Evolutionary conservation across 768 basidiomycete genomes (phyloP).

Genomic region (Trametes cinnabarina): DNA sequence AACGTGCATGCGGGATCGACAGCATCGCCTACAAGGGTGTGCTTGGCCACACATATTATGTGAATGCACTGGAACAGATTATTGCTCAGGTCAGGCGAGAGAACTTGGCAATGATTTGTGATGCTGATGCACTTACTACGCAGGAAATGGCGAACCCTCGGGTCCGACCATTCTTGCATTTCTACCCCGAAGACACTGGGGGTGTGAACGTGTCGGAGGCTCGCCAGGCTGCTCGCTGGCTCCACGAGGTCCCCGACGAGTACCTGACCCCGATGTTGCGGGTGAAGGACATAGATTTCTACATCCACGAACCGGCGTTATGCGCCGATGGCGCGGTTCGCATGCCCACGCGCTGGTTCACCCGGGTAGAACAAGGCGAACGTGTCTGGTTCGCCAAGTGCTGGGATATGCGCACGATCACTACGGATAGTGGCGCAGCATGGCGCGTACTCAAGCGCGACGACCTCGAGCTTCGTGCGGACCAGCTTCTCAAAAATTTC

Average conservation of each 20-base stretch:
- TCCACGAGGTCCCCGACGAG: not conserved
- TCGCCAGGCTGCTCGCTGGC: slow-evolving; percentile 5
- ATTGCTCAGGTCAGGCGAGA: too few species aligned
- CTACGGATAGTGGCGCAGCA: too few species aligned
- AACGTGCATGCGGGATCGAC: not conserved
- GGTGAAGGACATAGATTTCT: not conserved
- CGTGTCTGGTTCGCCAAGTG: too few species aligned
- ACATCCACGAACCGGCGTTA: not conserved
- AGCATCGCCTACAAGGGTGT: not conserved
- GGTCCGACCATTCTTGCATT: slow-evolving; percentile 3
- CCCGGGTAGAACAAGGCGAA: not conserved
- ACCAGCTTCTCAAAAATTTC: too few species aligned
- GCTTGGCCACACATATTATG: too few species aligned
- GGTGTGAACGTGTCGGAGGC: not conserved
- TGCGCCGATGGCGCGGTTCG: not conserved
- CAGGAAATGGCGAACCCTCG: slow-evolving; percentile 17
- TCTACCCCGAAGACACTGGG: not conserved
- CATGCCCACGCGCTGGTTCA: not conserved
- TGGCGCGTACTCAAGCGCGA: too few species aligned
- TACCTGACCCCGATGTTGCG: slow-evolving; percentile 3
- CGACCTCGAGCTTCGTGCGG: too few species aligned
- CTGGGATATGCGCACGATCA: too few species aligned
- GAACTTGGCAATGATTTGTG: too few species aligned
- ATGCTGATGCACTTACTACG: too few species aligned
- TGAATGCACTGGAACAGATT: not conserved